Conservation (phyloP, 2,329 filamentous ascomycete species). For the Cladosporium sp. region DNA sequence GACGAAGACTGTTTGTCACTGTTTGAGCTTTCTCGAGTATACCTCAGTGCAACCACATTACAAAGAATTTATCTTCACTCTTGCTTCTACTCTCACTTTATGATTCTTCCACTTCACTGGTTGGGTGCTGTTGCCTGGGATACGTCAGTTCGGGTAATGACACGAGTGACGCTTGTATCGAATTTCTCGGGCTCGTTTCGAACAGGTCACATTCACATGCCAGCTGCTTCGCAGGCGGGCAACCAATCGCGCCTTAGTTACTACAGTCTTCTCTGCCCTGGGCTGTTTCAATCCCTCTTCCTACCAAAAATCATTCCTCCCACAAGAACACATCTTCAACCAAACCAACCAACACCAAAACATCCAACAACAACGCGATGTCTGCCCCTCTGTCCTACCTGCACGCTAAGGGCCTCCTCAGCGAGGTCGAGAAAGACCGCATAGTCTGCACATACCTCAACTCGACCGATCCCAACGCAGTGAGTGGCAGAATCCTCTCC, state of each 20-base stretch:
- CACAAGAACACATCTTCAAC: neutral
- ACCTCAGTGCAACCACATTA: neutral
- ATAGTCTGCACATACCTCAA: slow-evolving; percentile 32
- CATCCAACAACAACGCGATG: slow-evolving; percentile 19
- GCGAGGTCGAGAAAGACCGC: slow-evolving; percentile 34
- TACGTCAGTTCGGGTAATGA: neutral
- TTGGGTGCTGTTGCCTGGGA: neutral
- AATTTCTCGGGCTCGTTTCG: neutral
- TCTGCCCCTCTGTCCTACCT: slow-evolving; percentile 28
- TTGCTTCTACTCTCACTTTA: neutral
- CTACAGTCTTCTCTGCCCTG: neutral
- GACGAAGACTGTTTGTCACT: neutral
- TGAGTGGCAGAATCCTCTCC: slow-evolving; percentile 9
- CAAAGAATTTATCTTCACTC: neutral
- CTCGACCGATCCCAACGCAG: slow-evolving; percentile 22
- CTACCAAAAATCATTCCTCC: neutral
- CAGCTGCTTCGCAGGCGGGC: neutral
- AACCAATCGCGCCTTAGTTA: neutral
- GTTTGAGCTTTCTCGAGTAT: neutral
- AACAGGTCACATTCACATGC: slow-evolving; percentile 15
- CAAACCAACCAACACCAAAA: neutral
- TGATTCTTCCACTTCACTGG: neutral
- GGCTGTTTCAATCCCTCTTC: neutral
- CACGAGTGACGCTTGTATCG: neutral
- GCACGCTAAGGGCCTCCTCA: slow-evolving; percentile 28